Percentiles rank a stretch among this genome's conserved stretches.
phyloP scores from a whole-genome alignment of 164 flowering plant genomes.

The Stephania cephalantha region DNA sequence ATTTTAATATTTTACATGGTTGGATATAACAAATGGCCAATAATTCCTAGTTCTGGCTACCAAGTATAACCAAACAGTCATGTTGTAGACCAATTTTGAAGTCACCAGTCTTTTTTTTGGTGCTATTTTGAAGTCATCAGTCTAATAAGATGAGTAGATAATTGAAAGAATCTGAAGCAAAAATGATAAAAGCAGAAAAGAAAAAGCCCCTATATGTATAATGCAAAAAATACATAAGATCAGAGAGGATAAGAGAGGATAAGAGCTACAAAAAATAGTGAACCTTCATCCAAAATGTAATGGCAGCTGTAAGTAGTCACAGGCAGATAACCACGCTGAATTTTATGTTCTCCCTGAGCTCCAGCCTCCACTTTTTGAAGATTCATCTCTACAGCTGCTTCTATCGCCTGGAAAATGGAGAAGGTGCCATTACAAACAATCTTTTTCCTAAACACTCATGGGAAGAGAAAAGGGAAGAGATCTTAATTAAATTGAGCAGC shows the following conservation, averaged over 20 bases:
- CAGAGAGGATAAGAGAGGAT: no score
- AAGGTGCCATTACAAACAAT: not conserved
- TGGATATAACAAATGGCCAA: not conserved
- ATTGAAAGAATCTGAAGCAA: not conserved
- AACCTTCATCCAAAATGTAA: slow-evolving; percentile 61
- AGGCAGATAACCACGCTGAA: slow-evolving; percentile 86
- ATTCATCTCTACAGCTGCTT: slow-evolving; percentile 89
- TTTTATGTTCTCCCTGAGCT: slow-evolving; percentile 97
- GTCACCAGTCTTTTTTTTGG: no score
- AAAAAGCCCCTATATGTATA: not conserved
- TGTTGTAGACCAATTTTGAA: not conserved
- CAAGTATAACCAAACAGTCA: not conserved
- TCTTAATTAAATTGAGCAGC: not conserved
- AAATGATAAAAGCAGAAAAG: slow-evolving; percentile 1
- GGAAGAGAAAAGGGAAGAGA: no score
- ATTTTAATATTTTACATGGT: no score
- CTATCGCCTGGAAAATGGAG: slow-evolving; percentile 60
- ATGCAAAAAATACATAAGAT: no score
- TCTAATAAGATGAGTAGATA: not conserved
- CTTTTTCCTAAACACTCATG: no score
- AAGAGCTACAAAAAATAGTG: no score
- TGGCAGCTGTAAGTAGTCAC: slow-evolving; percentile 87
- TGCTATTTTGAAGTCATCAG: no score
- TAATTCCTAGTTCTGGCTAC: not conserved
- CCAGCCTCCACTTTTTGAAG: slow-evolving; percentile 85